Evolutionary conservation across 2,329 filamentous ascomycete genomes (phyloP), one percentile per base, ranked within the genome.

Genomic region (Corynespora cassiicola): DNA sequence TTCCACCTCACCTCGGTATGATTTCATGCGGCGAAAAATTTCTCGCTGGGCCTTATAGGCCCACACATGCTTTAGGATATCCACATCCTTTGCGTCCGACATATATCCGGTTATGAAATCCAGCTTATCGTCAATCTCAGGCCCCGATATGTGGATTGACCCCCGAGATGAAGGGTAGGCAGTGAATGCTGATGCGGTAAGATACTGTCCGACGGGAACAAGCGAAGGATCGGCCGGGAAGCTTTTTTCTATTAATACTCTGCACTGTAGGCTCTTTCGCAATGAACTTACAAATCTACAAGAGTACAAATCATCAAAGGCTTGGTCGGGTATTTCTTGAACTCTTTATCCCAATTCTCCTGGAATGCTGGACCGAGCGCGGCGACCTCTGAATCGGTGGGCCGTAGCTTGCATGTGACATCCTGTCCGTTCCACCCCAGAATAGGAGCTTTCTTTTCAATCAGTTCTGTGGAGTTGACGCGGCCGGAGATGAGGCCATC

Each of bases 21-120:
- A 68, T 3, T 71, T 63, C 54, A 79, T 76, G 11, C 80, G 76
- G 2, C 81, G 75, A 18, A 73, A 68, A 31, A 85, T 74, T 58
- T 84, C 80, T 3, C 82, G 78, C 9, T 72, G 70, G 48, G 76
- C 76, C 61, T 85, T 86, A 66, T 86, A 85, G 1, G 69, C 73
- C 80, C 80, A 84, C n/a, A 80, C 46, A 11, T 78, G 73, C 49
- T 73, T 77, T 53, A 75, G 76, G 16, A 82, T 12, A 55, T 85
- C 81, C 14, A 79, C 56, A 1, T 77, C 73, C 47, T 80, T 69
- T 7, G 63, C 47, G 31, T 82, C 75, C 3, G 61, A 71, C 8
- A 85, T 68, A 55, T 75, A 81, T 7, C 80, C 81, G 0, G 73
- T 64, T 35, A 80, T 71, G 40, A 85, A 82, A 41, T 81, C 75